A percentile compares a stretch with the other conserved stretches of the same genome.
These are phyloP conservation scores for Colletotrichum abscissum DNA, from an alignment of 2,329 filamentous ascomycete genomes.

Conservation along the genomic window DNA sequence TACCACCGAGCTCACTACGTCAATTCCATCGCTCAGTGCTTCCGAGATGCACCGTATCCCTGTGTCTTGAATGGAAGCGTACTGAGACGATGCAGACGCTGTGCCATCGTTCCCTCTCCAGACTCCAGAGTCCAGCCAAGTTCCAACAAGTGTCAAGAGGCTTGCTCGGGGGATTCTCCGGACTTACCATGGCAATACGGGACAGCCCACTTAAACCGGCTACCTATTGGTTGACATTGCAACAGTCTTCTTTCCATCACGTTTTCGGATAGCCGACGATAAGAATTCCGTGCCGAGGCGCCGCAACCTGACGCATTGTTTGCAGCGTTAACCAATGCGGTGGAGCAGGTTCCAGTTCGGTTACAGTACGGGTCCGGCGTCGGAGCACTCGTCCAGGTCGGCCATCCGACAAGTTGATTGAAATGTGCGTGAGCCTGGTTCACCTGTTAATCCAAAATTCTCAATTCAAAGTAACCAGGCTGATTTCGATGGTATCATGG, in stretches of 20 bases:
- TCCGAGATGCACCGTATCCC: background rate
- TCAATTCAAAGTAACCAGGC: background rate
- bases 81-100: background rate
- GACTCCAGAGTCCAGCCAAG: background rate
- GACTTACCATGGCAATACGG: constrained; percentile 15
- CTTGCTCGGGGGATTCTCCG: background rate
- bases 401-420: background rate
- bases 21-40: background rate
- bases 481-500: background rate
- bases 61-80: background rate
- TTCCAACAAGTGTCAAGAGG: background rate
- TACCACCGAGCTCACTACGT: background rate
- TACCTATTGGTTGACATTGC: background rate
- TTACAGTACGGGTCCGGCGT: constrained; percentile 23
- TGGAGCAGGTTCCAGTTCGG: constrained; percentile 7
- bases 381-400: constrained; percentile 2
- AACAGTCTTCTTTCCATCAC: background rate
- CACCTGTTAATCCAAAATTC: background rate
- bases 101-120: background rate
- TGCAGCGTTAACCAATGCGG: background rate
- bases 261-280: constrained; percentile 22
- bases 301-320: background rate
- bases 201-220: constrained; percentile 7
- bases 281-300: constrained; percentile 8
- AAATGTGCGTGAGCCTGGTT: too few relatives aligned